Evolutionary conservation across 495 filamentous ascomycete species (phyloP), one percentile per base, ranked within the genome.

Genomic region (Jackrogersella minutella): DNA sequence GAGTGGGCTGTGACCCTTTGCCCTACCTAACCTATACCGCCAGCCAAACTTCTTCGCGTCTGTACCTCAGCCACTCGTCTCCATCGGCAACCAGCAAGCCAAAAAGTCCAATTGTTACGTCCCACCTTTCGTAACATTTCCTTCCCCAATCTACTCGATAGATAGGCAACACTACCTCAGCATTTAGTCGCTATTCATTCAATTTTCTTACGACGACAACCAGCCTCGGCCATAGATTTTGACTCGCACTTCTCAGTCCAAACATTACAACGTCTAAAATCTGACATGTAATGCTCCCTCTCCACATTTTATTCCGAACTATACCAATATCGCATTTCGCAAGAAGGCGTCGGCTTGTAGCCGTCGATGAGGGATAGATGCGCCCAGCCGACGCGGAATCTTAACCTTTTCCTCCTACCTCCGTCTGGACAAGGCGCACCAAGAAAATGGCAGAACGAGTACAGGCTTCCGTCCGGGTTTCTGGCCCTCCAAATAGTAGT

Each of bases 391-490:
- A 63, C 57, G 53, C 46, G 59, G 46, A 62, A 47, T 30, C 34
- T 64, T 40, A 55, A 37, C 56, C 47, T 53, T 46, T 61, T 47
- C 50, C 7, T 54, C 28, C 52, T 30, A 61, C 58, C 67, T 56
- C 66, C 60, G 60, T 52, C 51, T 53, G 65, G 57, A 33, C 41
- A 60, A 58, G 49, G 64, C 66, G 62, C 74, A 66, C 66, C n/a
- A n/a, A n/a, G 71, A 62, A 67, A 21, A 74, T 74, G 72, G 58
- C 66, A 47, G 72, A 74, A 43, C 86, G 77, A 75, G 90, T 94
- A 86, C 85, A 92, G 76, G 93, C 94, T 76, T 94, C 91, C 77
- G 95, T 99, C 80, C 91, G 96, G 83, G 92, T 99, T 82, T 96
- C 92, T 73, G 95, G 95, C 68, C 94, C 93, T 68, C 92, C 95